phyloP scores from a whole-genome alignment of 768 basidiomycete species.

The Termitomyces heimii region DNA sequence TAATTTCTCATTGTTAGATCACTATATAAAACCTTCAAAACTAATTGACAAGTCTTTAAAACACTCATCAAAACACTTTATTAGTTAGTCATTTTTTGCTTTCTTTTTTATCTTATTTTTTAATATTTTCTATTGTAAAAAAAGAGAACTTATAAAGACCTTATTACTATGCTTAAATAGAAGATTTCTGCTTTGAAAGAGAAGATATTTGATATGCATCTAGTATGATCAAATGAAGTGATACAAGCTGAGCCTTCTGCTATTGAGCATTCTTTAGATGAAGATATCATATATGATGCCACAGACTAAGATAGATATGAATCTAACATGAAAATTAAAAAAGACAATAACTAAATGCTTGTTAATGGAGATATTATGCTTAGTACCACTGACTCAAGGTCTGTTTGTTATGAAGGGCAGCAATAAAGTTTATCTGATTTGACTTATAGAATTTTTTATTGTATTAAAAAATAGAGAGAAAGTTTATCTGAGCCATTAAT shows the following conservation, averaged over 20 bases:
- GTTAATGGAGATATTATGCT: background rate
- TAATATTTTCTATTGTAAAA: background rate
- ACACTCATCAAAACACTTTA: background rate
- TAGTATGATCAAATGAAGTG: background rate
- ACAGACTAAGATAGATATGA: background rate
- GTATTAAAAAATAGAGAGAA: background rate
- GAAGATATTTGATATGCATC: background rate
- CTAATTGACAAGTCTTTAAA: background rate
- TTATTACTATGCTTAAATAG: background rate
- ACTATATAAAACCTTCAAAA: background rate
- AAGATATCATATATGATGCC: background rate
- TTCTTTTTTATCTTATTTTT: no score
- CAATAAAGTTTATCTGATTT: background rate
- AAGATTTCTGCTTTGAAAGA: background rate
- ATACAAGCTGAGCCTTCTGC: background rate
- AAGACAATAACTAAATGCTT: background rate
- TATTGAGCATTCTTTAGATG: background rate
- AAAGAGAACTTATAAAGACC: background rate
- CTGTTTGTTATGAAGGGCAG: background rate
- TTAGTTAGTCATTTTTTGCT: no score
- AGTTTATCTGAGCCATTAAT: background rate
- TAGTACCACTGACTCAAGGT: background rate
- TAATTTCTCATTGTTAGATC: background rate
- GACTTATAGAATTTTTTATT: background rate
- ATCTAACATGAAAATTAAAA: background rate